Evolutionary conservation across 495 filamentous ascomycete genomes (phyloP).

Genomic region (Tirmania nivea): DNA sequence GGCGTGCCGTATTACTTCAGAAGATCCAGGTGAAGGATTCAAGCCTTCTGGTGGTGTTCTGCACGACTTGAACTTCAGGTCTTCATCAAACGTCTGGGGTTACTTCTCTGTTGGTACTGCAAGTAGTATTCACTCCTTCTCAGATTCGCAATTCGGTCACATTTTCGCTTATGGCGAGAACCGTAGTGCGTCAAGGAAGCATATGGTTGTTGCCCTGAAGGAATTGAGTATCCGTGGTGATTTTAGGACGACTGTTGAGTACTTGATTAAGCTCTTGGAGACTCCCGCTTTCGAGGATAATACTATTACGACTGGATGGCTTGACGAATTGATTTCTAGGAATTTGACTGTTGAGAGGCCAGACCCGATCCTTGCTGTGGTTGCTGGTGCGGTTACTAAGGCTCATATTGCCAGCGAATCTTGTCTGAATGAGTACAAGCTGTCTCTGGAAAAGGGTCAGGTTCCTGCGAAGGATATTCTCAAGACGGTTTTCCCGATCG

Average conservation of each 20-base stretch:
- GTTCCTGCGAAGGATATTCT: slow-evolving; percentile 88
- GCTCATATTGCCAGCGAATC: slow-evolving; percentile 80
- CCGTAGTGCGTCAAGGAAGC: slow-evolving; percentile 81
- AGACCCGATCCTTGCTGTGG: slow-evolving; percentile 70
- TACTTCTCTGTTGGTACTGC: slow-evolving; percentile 97
- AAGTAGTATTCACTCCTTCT: slow-evolving; percentile 96
- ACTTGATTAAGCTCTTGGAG: slow-evolving; percentile 95
- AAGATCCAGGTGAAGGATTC: slow-evolving; percentile 97
- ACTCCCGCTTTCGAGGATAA: slow-evolving; percentile 97
- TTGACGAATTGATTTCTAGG: slow-evolving; percentile 95
- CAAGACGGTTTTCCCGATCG: slow-evolving; percentile 92
- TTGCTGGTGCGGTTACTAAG: slow-evolving; percentile 86
- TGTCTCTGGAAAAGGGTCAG: slow-evolving; percentile 88
- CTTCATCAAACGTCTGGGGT: slow-evolving; percentile 97
- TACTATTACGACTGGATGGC: slow-evolving; percentile 97
- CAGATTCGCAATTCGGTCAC: slow-evolving; percentile 96
- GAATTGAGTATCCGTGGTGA: slow-evolving; percentile 98
- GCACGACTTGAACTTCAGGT: slow-evolving; percentile 97
- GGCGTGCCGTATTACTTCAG: slow-evolving; percentile 96
- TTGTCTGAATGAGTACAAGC: slow-evolving; percentile 66
- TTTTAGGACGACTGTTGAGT: slow-evolving; percentile 95
- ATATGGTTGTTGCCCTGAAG: slow-evolving; percentile 98
- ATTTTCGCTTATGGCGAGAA: slow-evolving; percentile 99
- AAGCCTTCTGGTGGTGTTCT: slow-evolving; percentile 98
- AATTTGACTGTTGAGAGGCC: slow-evolving; percentile 93